Conservation (phyloP, 441 rosid species). For the Populus hybrid region DNA sequence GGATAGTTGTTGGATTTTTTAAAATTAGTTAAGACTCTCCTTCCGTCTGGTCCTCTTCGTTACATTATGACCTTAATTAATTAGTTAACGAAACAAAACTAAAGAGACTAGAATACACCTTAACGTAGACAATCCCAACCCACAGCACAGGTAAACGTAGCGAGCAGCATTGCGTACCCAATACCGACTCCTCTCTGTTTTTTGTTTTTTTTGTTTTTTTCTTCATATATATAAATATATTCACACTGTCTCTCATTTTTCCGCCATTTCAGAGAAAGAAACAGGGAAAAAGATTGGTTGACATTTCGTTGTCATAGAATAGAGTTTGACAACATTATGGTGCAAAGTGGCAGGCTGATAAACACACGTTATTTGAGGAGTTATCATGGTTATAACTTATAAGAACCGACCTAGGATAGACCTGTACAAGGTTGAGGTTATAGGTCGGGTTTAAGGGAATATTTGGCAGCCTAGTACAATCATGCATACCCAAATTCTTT, state of each 20-base stretch:
- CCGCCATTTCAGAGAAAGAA: slow-evolving; percentile 37
- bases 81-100: background rate
- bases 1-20: too few species aligned
- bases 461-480: too few species aligned
- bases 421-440: too few species aligned
- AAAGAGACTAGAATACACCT: background rate
- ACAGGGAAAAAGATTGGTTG: slow-evolving; percentile 11
- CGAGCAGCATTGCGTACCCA: background rate
- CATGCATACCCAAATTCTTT: too few species aligned
- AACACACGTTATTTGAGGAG: background rate
- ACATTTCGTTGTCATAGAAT: background rate
- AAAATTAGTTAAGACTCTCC: background rate
- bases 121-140: background rate
- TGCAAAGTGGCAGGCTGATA: background rate
- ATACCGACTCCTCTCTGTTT: background rate
- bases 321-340: background rate
- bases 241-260: background rate
- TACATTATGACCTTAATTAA: background rate
- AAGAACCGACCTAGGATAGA: too few species aligned
- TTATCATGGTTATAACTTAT: too few species aligned
- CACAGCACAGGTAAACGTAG: background rate
- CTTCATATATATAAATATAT: background rate
- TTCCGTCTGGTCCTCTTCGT: background rate
- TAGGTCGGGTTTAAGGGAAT: too few species aligned
- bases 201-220: background rate